Conservation (phyloP, 106 monocot genomes). For the Acorus gramineus region DNA sequence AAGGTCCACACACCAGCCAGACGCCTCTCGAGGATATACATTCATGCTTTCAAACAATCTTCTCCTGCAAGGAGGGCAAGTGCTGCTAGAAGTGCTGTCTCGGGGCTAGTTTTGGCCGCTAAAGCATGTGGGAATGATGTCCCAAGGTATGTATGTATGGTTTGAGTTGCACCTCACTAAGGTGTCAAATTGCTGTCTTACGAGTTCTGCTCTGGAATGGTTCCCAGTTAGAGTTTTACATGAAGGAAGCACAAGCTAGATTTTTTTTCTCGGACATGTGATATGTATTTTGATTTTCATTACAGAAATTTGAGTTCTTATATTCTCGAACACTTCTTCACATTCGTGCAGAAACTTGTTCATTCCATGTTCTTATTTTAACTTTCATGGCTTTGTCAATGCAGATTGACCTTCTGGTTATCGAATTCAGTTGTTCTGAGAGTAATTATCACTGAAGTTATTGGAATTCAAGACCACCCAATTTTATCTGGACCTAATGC, state of each 20-base stretch:
- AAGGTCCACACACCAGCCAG: conserved; percentile 95
- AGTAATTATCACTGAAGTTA: conserved; percentile 33
- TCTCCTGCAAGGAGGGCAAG: conserved; percentile 41
- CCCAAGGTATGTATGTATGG: conserved; percentile 38
- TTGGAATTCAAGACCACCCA: conserved; percentile 13
- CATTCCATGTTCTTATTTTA: too few relatives aligned
- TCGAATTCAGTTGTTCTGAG: conserved; percentile 75
- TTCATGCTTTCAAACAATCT: conserved; percentile 40
- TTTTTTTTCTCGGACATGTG: background rate
- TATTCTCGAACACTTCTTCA: background rate
- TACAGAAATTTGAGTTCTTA: background rate
- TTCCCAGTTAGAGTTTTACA: too few relatives aligned
- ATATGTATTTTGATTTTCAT: background rate
- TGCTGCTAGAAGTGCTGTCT: conserved; percentile 53
- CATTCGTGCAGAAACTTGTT: too few relatives aligned
- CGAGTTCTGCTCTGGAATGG: too few relatives aligned
- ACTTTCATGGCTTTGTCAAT: conserved; percentile 1
- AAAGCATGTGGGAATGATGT: conserved; percentile 93
- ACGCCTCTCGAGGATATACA: conserved; percentile 68
- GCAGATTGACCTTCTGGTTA: conserved; percentile 89
- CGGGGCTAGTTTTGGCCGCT: conserved; percentile 60
- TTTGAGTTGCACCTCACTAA: too few relatives aligned
- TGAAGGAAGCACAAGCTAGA: too few relatives aligned
- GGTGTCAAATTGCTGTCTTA: too few relatives aligned
- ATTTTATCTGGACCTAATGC: conserved; percentile 8